These are phyloP conservation scores for Piper longum DNA, from an alignment of 164 flowering plant genomes.

Conservation along the genomic window DNA sequence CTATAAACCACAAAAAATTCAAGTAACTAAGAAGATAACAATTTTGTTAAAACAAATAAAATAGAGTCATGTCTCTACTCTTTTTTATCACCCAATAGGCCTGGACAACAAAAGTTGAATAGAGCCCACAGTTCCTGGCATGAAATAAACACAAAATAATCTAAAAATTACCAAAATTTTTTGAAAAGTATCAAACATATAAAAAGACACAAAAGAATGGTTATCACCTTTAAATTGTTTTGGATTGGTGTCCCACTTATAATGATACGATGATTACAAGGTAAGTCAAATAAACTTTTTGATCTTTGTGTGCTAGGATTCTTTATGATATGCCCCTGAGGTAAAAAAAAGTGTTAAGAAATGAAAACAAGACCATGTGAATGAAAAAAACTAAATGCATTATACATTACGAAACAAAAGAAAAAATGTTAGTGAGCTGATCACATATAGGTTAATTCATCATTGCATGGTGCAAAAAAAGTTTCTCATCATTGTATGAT, in stretches of 20 bases:
- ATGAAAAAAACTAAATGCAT: not conserved
- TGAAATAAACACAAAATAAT: constrained; percentile 6
- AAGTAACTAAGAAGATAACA: not conserved
- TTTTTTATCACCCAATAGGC: constrained; percentile 70
- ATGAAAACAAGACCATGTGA: not conserved
- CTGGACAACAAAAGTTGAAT: constrained; percentile 91
- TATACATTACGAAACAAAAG: no score
- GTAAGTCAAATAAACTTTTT: constrained; percentile 85
- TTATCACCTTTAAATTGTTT: constrained; percentile 79
- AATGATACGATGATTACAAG: constrained; percentile 71
- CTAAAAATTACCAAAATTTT: not conserved
- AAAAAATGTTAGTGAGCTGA: no score
- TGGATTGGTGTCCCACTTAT: constrained; percentile 98
- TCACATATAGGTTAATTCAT: no score
- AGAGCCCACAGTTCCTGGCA: constrained; percentile 90
- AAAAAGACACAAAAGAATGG: not conserved
- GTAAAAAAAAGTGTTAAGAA: not conserved
- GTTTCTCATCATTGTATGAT: no score
- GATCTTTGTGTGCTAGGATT: constrained; percentile 98
- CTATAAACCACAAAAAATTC: constrained; percentile 19
- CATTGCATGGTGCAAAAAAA: no score
- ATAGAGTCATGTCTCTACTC: constrained; percentile 28
- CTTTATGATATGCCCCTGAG: constrained; percentile 92
- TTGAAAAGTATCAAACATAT: not conserved
- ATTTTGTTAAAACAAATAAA: not conserved